Conservation (phyloP, 2,329 filamentous ascomycete genomes). For the Cytospora mali region DNA sequence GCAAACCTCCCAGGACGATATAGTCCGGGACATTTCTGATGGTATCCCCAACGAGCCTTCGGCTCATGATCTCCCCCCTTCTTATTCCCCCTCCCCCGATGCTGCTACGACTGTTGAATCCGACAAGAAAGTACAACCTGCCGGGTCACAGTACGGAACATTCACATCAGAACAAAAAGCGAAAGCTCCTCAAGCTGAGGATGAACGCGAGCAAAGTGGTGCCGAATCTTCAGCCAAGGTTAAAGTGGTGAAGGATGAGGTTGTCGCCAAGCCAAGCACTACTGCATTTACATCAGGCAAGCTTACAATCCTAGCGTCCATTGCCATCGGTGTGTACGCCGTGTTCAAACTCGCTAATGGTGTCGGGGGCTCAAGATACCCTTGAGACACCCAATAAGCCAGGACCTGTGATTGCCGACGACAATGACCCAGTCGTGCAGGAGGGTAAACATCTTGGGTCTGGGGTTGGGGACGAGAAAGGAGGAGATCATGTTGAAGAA, state of each 20-base stretch:
- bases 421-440: conserved; percentile 25
- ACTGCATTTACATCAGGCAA: conserved; percentile 29
- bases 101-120: conserved; percentile 28
- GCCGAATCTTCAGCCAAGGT: conserved; percentile 29
- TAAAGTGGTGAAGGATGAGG: conserved; percentile 28
- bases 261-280: conserved; percentile 21
- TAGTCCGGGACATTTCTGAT: conserved; percentile 21
- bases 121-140: conserved; percentile 23
- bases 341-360: conserved; percentile 30
- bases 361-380: conserved; percentile 29
- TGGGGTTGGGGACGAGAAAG: conserved; percentile 20
- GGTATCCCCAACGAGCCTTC: conserved; percentile 27
- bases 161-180: conserved; percentile 25
- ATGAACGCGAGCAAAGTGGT: conserved; percentile 25
- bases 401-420: conserved; percentile 21
- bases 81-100: conserved; percentile 21
- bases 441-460: conserved; percentile 23
- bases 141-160: conserved; percentile 29
- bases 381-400: conserved; percentile 25
- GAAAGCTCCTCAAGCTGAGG: conserved; percentile 18
- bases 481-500: conserved; percentile 26
- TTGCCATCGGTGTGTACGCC: conserved; percentile 28
- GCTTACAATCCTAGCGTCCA: conserved; percentile 30
- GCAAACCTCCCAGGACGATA: conserved; percentile 9
- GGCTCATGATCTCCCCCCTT: conserved; percentile 27